Evolutionary conservation across 139 green algal species (phyloP).

Genomic region (Raphidocelis subcapitata): DNA sequence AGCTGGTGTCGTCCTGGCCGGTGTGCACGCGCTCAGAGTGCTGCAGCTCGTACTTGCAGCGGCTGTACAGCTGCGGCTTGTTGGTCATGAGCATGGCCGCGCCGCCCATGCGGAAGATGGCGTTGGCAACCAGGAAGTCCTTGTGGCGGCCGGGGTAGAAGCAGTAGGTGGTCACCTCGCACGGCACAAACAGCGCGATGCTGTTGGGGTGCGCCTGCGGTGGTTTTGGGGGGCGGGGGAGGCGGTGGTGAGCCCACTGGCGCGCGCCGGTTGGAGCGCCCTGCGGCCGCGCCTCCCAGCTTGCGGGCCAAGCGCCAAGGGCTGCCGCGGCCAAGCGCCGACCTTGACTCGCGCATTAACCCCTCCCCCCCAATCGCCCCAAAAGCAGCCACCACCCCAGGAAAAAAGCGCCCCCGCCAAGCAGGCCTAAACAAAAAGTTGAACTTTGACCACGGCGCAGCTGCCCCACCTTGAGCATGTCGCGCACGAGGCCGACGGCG

Average conservation of each 20-base stretch:
- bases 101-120: slow-evolving; percentile 56
- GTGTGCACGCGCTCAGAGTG: slow-evolving; percentile 69
- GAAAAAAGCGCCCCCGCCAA: neutral
- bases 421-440: no score
- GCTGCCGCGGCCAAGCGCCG: neutral
- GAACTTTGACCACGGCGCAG: no score
- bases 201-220: slow-evolving; percentile 39
- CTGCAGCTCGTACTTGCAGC: slow-evolving; percentile 75
- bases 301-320: neutral
- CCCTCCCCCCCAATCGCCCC: neutral
- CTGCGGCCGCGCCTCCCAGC: neutral
- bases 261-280: neutral
- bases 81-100: slow-evolving; percentile 69
- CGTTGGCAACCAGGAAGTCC: slow-evolving; percentile 57
- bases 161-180: slow-evolving; percentile 45
- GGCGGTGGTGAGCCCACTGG: neutral
- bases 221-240: neutral
- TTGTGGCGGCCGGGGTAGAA: slow-evolving; percentile 52
- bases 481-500: slow-evolving; percentile 54
- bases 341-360: neutral
- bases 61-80: slow-evolving; percentile 38
- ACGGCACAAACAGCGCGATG: slow-evolving; percentile 35
- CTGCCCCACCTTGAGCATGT: slow-evolving; percentile 62
- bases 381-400: neutral
- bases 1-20: slow-evolving; percentile 40